A percentile compares a stretch with the other conserved stretches of the same genome.
These are phyloP conservation scores for Suillus decipiens DNA, from an alignment of 768 basidiomycete species.

Conservation along the genomic window DNA sequence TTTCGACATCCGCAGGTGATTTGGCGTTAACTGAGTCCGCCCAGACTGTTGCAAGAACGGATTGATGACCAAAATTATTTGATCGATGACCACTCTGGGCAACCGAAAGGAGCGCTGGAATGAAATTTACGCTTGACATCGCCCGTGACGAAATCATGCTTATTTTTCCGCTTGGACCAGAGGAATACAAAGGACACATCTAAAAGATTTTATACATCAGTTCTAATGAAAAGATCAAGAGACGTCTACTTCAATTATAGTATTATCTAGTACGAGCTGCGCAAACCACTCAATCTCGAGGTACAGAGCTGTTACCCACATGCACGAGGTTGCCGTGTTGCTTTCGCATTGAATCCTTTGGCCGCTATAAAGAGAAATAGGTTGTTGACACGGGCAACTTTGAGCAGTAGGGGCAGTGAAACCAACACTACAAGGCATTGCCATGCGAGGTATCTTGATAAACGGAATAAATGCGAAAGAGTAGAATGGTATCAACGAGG, in stretches of 20 bases:
- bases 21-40: constrained; percentile 14
- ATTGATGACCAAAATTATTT: constrained; percentile 30
- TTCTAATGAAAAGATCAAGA: not conserved
- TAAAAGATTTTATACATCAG: constrained; percentile 5
- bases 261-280: constrained; percentile 33
- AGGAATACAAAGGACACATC: constrained; percentile 29
- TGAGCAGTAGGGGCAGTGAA: constrained; percentile 29
- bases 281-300: constrained; percentile 35
- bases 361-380: constrained; percentile 29
- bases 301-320: constrained; percentile 29
- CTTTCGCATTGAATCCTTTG: constrained; percentile 20
- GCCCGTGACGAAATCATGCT: constrained; percentile 13
- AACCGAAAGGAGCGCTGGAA: constrained; percentile 34
- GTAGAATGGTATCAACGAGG: constrained; percentile 30
- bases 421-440: constrained; percentile 21
- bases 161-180: constrained; percentile 14
- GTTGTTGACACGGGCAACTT: constrained; percentile 30
- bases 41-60: constrained; percentile 37
- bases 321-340: constrained; percentile 10
- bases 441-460: constrained; percentile 18
- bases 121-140: constrained; percentile 23
- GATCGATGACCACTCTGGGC: constrained; percentile 27
- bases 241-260: constrained; percentile 21
- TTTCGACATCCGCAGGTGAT: not conserved
- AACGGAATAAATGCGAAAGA: constrained; percentile 30